Conservation (phyloP, 441 rosid genomes). For the Populus hybrid region DNA sequence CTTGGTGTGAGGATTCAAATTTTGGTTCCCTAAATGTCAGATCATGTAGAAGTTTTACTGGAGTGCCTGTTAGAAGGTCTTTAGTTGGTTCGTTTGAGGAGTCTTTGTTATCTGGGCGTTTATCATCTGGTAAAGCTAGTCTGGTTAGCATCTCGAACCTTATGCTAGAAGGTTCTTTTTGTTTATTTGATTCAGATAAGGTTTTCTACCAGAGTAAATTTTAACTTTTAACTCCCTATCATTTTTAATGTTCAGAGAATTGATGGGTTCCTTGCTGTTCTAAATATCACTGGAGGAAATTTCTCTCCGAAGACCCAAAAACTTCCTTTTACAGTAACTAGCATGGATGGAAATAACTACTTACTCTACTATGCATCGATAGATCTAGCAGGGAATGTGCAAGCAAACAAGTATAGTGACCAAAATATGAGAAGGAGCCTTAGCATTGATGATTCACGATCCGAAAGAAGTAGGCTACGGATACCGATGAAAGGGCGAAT, state of each 20-base stretch:
- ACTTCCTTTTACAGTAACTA: slow-evolving; percentile 55
- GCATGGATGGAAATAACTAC: slow-evolving; percentile 56
- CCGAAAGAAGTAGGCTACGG: slow-evolving; percentile 36
- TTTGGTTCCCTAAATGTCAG: slow-evolving; percentile 28
- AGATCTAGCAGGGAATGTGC: slow-evolving; percentile 30
- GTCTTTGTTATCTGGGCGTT: slow-evolving; percentile 52
- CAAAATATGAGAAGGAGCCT: slow-evolving; percentile 45
- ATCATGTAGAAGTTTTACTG: slow-evolving; percentile 31
- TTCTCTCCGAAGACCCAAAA: slow-evolving; percentile 53
- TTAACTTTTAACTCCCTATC: slow-evolving; percentile 2
- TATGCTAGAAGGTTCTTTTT: slow-evolving; percentile 8
- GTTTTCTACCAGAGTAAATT: not conserved
- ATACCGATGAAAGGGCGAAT: slow-evolving; percentile 56
- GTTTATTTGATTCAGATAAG: slow-evolving; percentile 7
- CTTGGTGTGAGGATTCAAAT: slow-evolving; percentile 27
- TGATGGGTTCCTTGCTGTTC: slow-evolving; percentile 57
- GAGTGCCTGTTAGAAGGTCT: slow-evolving; percentile 47
- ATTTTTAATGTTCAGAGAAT: slow-evolving; percentile 42
- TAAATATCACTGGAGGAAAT: slow-evolving; percentile 50
- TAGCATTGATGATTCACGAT: slow-evolving; percentile 32
- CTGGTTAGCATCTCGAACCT: slow-evolving; percentile 38
- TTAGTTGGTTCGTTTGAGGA: slow-evolving; percentile 72
- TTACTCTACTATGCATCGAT: slow-evolving; percentile 55
- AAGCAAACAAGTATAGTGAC: slow-evolving; percentile 26
- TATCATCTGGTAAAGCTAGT: slow-evolving; percentile 42